Base-by-base conservation (phyloP, 768 basidiomycete genomes). In the Trametes sanguinea region DNA sequence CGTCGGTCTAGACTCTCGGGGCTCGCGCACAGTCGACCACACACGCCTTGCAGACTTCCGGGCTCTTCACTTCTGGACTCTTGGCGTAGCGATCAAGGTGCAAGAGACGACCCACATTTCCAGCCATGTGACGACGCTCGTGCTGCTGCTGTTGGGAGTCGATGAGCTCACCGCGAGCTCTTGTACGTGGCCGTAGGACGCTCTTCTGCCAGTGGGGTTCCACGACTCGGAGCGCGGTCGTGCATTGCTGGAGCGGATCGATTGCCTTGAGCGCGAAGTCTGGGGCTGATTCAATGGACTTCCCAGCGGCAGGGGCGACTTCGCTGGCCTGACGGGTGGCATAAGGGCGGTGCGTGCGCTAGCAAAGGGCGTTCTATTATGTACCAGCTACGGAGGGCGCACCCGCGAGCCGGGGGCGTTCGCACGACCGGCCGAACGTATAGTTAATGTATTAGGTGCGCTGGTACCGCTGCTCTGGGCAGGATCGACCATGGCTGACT, bases 301-400 rank as follows among this genome's bases (percentile, higher is more conserved):
- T 51, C 48, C 40, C 57, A 43, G 47, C 57, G 50, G 56, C 7
- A 43, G 22, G 43, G 48, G 50, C 27, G 48, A 16, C 16, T 22
- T 42, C 39, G 53, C 17, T 27, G 50, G 56, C 47, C n/a, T 27
- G 39, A 50, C 35, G 13, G 11, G 56, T 57, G 37, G 35, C 46
- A 57, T 57, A 42, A 11, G 47, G 48, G 42, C 37, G 46, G 11
- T 43, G 56, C 32, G 11, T 43, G 47, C 39, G 39, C 37, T 50
- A 39, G 39, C 29, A 29, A 16, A 11, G 39, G 35, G 6, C 6
- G 35, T 37, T 6, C 30, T 58, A 58, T 58, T 51, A 58, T 51
- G 57, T 58, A 58, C 57, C 8, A 27, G 39, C 40, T 14, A 58
- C 57, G 57, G 57, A 59, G 42, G 16, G 50, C 57, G 57, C 40